Evolutionary conservation across 2,329 filamentous ascomycete species (phyloP).

Genomic region (Alternaria viburni): DNA sequence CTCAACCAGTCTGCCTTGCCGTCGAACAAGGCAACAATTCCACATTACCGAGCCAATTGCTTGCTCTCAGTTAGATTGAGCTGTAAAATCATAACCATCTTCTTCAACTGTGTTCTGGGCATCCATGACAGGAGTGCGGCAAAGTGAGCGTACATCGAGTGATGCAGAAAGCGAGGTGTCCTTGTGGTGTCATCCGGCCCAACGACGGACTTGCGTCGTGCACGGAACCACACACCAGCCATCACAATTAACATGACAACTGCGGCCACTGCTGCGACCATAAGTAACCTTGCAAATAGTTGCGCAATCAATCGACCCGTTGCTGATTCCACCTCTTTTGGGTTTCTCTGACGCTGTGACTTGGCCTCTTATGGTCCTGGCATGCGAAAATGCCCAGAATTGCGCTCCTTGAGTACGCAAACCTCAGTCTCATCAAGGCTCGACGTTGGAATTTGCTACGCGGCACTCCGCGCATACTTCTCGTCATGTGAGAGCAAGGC

Average conservation of each 20-base stretch:
- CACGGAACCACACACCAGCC: slow-evolving; percentile 40
- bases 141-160: slow-evolving; percentile 25
- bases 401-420: slow-evolving; percentile 19
- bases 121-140: slow-evolving; percentile 17
- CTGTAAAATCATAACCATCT: slow-evolving; percentile 10
- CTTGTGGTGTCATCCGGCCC: slow-evolving; percentile 35
- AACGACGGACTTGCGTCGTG: slow-evolving; percentile 36
- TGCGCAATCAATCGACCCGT: slow-evolving; percentile 36
- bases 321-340: slow-evolving; percentile 29
- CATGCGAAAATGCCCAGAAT: slow-evolving; percentile 25
- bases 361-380: slow-evolving; percentile 26
- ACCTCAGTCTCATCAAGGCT: slow-evolving; percentile 21
- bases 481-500: slow-evolving; percentile 49
- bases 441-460: slow-evolving; percentile 51
- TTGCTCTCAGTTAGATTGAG: slow-evolving; percentile 34
- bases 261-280: slow-evolving; percentile 39
- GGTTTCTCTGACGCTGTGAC: slow-evolving; percentile 20
- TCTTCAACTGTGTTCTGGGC: slow-evolving; percentile 17
- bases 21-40: slow-evolving; percentile 32
- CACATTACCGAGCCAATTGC: slow-evolving; percentile 42
- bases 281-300: slow-evolving; percentile 40
- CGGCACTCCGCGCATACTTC: slow-evolving; percentile 43
- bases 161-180: slow-evolving; percentile 31
- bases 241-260: slow-evolving; percentile 43
- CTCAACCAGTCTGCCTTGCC: slow-evolving; percentile 37